A percentile compares a stretch with the other conserved stretches of the same genome.
Evolutionary conservation across 371 early-diverging fungal genomes (phyloP).

Genomic region (Edhazardia aedis): DNA sequence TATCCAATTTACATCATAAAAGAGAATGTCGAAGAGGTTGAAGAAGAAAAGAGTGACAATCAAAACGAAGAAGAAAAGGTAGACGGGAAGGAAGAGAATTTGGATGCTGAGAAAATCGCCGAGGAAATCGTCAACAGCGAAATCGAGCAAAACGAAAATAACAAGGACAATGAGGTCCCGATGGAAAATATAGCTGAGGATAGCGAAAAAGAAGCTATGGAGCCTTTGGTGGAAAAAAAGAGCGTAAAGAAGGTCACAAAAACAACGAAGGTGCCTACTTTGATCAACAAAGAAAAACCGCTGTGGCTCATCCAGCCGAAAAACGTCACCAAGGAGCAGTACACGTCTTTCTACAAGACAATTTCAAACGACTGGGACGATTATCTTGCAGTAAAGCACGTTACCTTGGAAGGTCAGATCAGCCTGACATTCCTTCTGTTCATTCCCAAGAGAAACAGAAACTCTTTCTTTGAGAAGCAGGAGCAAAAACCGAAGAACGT

Average conservation of each 20-base stretch:
- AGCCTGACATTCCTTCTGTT: constrained; percentile 72
- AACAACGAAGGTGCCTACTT: constrained; percentile 19
- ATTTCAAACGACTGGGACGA: constrained; percentile 81
- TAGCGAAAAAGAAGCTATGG: constrained; percentile 1
- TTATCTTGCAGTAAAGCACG: constrained; percentile 63
- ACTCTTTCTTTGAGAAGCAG: constrained; percentile 64
- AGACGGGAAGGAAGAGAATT: constrained; percentile 50
- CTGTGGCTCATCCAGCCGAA: constrained; percentile 76
- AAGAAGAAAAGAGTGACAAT: constrained; percentile 56
- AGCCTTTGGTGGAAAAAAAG: constrained; percentile 46
- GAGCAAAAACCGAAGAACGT: constrained; percentile 69
- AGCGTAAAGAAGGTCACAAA: constrained; percentile 49
- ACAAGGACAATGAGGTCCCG: constrained; percentile 51
- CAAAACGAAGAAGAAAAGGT: constrained; percentile 54
- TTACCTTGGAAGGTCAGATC: constrained; percentile 64
- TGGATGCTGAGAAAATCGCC: constrained; percentile 48
- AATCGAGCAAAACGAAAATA: constrained; percentile 51
- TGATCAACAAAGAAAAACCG: constrained; percentile 55
- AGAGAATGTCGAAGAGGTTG: constrained; percentile 60
- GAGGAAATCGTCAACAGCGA: constrained; percentile 48
- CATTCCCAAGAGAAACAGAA: constrained; percentile 61
- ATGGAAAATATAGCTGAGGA: constrained; percentile 49
- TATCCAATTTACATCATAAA: constrained; percentile 65
- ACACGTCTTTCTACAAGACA: constrained; percentile 69
- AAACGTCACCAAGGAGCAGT: constrained; percentile 64